A percentile compares a stretch with the other conserved stretches of the same genome.
phyloP scores from a whole-genome alignment of 176 grass and related monocot genomes.

The Cenchrus purpureus region DNA sequence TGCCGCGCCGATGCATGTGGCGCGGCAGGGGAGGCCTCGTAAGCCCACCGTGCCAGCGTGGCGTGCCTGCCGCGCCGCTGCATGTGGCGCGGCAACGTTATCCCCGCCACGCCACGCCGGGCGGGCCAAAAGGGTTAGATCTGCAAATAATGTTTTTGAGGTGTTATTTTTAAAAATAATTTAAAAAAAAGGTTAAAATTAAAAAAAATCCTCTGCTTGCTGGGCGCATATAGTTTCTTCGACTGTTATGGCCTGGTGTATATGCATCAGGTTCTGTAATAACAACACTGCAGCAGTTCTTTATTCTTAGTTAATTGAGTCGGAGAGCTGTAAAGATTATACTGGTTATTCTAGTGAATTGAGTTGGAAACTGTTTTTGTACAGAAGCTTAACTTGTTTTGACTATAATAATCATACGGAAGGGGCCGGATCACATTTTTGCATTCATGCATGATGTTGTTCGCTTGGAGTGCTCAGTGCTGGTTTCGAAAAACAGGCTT shows the following conservation, averaged over 20 bases:
- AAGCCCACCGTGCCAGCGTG: no score
- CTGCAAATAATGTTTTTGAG: no score
- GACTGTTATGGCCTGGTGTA: not conserved
- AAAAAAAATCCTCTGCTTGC: not conserved
- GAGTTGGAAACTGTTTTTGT: not conserved
- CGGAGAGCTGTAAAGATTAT: not conserved
- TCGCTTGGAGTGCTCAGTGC: not conserved
- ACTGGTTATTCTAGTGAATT: not conserved
- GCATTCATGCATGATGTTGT: not conserved
- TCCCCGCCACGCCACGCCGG: no score
- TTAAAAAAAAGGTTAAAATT: no score
- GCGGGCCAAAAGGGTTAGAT: no score
- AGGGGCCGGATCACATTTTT: not conserved
- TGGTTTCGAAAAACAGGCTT: no score
- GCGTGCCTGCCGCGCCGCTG: no score
- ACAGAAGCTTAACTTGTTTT: not conserved
- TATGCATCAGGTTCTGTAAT: not conserved
- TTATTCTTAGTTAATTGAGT: not conserved
- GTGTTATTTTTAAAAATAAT: no score
- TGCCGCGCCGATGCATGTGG: no score
- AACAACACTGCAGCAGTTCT: not conserved
- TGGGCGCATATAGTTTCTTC: not conserved
- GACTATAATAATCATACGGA: not conserved
- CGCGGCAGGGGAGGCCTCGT: no score
- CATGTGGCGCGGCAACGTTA: no score